Conservation (phyloP, 768 basidiomycete genomes). For the Trametes cingulata region DNA sequence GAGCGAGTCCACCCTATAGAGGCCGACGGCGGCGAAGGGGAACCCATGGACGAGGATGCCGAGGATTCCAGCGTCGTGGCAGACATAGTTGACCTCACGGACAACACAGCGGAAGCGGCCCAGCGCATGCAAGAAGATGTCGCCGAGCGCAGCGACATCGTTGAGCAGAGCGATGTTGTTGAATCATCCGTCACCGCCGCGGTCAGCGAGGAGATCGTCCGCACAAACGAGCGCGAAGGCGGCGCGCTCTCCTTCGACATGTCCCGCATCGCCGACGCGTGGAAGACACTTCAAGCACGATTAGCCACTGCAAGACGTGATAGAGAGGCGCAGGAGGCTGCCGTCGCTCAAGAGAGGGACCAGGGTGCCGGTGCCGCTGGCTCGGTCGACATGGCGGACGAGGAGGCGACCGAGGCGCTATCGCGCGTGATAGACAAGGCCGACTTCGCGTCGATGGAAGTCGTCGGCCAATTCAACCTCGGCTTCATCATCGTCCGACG, state of each 20-base stretch:
- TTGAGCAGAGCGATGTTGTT: background rate
- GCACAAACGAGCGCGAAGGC: conserved; percentile 10
- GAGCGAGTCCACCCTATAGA: too few species aligned
- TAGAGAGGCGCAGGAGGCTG: conserved; percentile 7
- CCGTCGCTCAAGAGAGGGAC: background rate
- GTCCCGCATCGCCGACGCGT: conserved; percentile 2
- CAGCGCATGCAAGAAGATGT: background rate
- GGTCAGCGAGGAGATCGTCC: conserved; percentile 16
- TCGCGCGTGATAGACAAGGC: conserved; percentile 82
- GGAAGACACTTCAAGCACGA: conserved; percentile 12
- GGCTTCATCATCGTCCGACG: conserved; percentile 90
- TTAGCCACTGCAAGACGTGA: background rate
- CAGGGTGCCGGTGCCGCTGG: conserved; percentile 26
- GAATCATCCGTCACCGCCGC: background rate
- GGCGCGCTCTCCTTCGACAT: conserved; percentile 13
- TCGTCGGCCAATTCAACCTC: conserved; percentile 93
- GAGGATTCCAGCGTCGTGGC: conserved; percentile 11
- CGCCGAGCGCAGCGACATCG: background rate
- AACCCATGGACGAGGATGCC: conserved; percentile 18
- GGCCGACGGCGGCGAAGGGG: conserved; percentile 6
- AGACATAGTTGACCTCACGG: conserved; percentile 23
- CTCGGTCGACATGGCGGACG: conserved; percentile 47
- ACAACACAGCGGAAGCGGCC: background rate
- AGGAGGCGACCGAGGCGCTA: conserved; percentile 63
- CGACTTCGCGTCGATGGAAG: conserved; percentile 82